Evolutionary conservation across 164 flowering plant species (phyloP).

Genomic region (Umbilicus rupestris): DNA sequence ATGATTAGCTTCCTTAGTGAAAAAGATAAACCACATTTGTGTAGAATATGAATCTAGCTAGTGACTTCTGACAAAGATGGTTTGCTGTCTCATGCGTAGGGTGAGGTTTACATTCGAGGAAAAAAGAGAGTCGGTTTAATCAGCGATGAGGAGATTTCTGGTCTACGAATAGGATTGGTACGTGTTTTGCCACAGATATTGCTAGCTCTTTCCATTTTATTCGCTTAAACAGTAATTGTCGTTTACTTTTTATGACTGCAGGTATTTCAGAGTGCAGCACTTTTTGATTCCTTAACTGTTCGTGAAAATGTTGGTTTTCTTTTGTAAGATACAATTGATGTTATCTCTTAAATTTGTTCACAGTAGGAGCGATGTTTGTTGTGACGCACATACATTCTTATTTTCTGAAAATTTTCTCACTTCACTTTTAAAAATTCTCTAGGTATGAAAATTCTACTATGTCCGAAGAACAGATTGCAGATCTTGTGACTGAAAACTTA

Average conservation of each 20-base stretch:
- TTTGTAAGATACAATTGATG: slow-evolving; percentile 47
- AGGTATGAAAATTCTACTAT: slow-evolving; percentile 86
- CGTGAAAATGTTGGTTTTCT: slow-evolving; percentile 99
- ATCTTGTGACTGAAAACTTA: slow-evolving; percentile 74
- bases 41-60: background rate
- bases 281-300: slow-evolving; percentile 90
- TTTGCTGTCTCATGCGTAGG: slow-evolving; percentile 37
- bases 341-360: background rate
- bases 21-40: background rate
- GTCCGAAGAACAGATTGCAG: slow-evolving; percentile 63
- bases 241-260: slow-evolving; percentile 18
- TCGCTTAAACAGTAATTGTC: background rate
- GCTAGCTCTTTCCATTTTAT: slow-evolving; percentile 4
- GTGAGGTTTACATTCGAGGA: slow-evolving; percentile 83
- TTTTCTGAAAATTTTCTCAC: background rate
- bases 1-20: background rate
- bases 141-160: slow-evolving; percentile 79
- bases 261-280: slow-evolving; percentile 99
- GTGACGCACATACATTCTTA: background rate
- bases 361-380: background rate
- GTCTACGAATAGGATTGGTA: slow-evolving; percentile 96
- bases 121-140: slow-evolving; percentile 72
- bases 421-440: slow-evolving; percentile 6
- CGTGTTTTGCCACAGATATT: slow-evolving; percentile 4
- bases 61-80: background rate